Conservation (phyloP, 208 protist genomes). For the Trichomonas tenax region DNA sequence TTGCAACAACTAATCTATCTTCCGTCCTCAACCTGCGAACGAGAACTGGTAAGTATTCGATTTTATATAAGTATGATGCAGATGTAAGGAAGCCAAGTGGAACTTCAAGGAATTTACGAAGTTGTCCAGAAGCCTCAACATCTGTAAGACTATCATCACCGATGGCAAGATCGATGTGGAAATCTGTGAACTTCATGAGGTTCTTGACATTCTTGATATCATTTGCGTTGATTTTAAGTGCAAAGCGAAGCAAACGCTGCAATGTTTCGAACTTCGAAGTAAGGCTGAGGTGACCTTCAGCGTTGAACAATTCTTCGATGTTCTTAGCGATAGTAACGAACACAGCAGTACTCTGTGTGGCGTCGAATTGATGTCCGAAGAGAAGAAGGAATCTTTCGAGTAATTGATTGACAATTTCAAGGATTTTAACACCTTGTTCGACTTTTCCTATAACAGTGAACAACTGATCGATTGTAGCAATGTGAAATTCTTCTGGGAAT, state of each 20-base stretch:
- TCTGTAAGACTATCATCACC: not conserved
- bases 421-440: not conserved
- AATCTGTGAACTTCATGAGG: not conserved
- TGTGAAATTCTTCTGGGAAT: not conserved
- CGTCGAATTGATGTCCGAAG: not conserved
- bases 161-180: not conserved
- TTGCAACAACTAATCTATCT: too few species aligned
- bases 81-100: not conserved
- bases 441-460: not conserved
- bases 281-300: not conserved
- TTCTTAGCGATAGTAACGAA: not conserved
- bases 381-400: not conserved
- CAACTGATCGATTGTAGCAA: not conserved
- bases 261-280: not conserved
- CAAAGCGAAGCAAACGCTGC: not conserved
- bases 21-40: too few species aligned
- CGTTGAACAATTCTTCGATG: not conserved
- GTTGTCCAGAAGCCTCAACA: not conserved
- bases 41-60: too few species aligned
- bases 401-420: not conserved
- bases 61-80: too few species aligned
- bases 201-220: not conserved
- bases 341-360: not conserved
- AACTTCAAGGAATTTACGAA: not conserved
- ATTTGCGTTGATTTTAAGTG: not conserved